phyloP scores from a whole-genome alignment of 495 filamentous ascomycete species.

The Penicillium coffeae region DNA sequence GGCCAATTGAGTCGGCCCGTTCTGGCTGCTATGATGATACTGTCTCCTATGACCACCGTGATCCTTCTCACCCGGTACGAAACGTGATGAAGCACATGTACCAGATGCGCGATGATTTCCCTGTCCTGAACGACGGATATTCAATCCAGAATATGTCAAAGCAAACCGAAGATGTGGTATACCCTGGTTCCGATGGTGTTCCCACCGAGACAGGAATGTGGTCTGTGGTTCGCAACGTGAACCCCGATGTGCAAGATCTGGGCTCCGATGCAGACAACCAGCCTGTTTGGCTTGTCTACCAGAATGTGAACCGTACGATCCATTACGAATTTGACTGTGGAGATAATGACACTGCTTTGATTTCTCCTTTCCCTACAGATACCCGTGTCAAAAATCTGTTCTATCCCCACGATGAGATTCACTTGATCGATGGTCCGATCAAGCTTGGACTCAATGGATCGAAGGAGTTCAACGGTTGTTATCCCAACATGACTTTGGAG shows the following conservation, averaged over 20 bases:
- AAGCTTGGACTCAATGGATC: conserved; percentile 43
- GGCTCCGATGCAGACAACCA: conserved; percentile 38
- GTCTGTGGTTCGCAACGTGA: conserved; percentile 53
- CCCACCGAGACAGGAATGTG: conserved; percentile 64
- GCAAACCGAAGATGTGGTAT: conserved; percentile 43
- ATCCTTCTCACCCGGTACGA: conserved; percentile 62
- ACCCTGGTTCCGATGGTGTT: conserved; percentile 50
- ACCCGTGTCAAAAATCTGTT: conserved; percentile 61
- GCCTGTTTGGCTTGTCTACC: conserved; percentile 63
- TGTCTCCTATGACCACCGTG: conserved; percentile 62
- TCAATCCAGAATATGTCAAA: conserved; percentile 53
- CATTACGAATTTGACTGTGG: conserved; percentile 58
- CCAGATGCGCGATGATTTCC: conserved; percentile 53
- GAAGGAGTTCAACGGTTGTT: conserved; percentile 50
- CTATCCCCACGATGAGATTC: conserved; percentile 55
- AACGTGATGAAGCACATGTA: conserved; percentile 68
- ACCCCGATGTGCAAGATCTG: conserved; percentile 47
- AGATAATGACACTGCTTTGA: conserved; percentile 40
- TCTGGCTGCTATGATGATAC: conserved; percentile 54
- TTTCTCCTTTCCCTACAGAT: conserved; percentile 53
- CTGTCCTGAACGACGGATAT: conserved; percentile 63
- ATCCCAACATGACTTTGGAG: conserved; percentile 46
- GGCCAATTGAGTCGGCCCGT: conserved; percentile 50
- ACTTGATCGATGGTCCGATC: conserved; percentile 31
- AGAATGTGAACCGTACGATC: conserved; percentile 52